Percentiles rank a stretch among this genome's conserved stretches.
phyloP scores from a whole-genome alignment of 352 stramenopile species.

The Poterioochromonas sp. region DNA sequence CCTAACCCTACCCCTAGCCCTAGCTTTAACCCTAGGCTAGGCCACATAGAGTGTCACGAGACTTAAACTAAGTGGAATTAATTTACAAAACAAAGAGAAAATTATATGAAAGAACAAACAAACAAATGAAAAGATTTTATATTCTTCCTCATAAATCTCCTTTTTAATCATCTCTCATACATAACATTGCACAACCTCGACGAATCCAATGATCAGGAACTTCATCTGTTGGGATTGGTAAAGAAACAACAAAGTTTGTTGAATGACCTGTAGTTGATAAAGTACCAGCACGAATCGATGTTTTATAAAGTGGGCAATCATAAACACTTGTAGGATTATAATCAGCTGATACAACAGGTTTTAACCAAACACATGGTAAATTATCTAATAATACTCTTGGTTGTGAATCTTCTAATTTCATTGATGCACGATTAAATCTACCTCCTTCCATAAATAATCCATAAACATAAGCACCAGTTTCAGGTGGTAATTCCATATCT shows the following conservation, averaged over 20 bases:
- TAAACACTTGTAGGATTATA: conserved; percentile 48
- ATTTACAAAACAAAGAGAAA: neutral
- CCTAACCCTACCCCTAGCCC: neutral
- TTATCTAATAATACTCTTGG: conserved; percentile 71
- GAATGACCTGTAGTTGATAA: conserved; percentile 81
- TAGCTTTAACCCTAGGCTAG: neutral
- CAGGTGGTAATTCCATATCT: conserved; percentile 52
- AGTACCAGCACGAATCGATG: conserved; percentile 72
- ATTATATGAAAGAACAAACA: neutral
- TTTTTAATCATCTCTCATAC: conserved; percentile 83
- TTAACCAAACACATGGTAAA: conserved; percentile 79
- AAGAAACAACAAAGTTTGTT: conserved; percentile 79
- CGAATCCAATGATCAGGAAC: conserved; percentile 76
- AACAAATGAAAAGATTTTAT: neutral
- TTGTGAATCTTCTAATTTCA: conserved; percentile 71
- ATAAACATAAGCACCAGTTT: conserved; percentile 82
- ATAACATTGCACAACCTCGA: conserved; percentile 81
- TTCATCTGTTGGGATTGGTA: conserved; percentile 70
- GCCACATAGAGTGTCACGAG: neutral
- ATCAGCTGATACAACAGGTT: conserved; percentile 43
- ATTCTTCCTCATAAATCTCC: too few relatives aligned
- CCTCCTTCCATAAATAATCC: conserved; percentile 87
- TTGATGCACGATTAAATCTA: conserved; percentile 62
- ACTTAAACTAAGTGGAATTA: neutral
- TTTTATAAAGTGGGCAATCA: conserved; percentile 84